A percentile compares a stretch with the other conserved stretches of the same genome.
These are phyloP conservation scores for Cladosporium sp. DNA, from an alignment of 2,329 filamentous ascomycete species.

Conservation along the genomic window DNA sequence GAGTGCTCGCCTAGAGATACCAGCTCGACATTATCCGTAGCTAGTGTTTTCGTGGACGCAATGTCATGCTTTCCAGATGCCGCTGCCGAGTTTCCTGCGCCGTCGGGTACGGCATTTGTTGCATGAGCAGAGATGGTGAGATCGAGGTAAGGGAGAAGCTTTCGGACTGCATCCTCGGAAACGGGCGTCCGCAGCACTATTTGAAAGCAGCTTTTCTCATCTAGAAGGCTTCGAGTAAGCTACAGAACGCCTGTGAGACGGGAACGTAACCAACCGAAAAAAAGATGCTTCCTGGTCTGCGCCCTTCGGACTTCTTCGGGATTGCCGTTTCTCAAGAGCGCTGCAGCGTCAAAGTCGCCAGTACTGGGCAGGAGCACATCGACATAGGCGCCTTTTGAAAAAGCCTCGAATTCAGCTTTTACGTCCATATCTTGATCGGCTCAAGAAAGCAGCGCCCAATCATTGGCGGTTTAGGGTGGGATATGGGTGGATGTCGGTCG, in stretches of 20 bases:
- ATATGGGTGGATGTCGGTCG: not conserved
- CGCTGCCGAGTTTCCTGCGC: constrained; percentile 21
- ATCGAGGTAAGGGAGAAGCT: constrained; percentile 22
- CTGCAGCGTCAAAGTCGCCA: constrained; percentile 17
- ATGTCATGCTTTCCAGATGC: constrained; percentile 28
- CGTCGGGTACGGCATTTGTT: constrained; percentile 28
- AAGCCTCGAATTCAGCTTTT: constrained; percentile 18
- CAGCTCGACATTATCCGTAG: constrained; percentile 15
- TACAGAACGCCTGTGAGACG: not conserved
- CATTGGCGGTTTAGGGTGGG: not conserved
- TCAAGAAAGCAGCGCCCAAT: too few species aligned
- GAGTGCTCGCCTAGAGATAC: constrained; percentile 18
- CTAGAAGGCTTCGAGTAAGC: constrained; percentile 18
- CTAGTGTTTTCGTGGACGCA: constrained; percentile 14
- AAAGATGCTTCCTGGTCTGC: constrained; percentile 24
- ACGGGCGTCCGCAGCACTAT: constrained; percentile 21
- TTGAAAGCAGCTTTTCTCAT: constrained; percentile 23
- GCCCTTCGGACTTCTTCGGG: constrained; percentile 19
- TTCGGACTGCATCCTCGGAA: constrained; percentile 15
- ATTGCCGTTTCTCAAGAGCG: constrained; percentile 17
- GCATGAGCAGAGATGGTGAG: constrained; percentile 26
- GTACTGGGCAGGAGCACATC: constrained; percentile 23
- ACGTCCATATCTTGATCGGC: constrained; percentile 4
- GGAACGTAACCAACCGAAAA: constrained; percentile 22
- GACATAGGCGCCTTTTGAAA: constrained; percentile 20